phyloP scores from a whole-genome alignment of 1,284 basidiomycete genomes.

The Trichosporon sp. region DNA sequence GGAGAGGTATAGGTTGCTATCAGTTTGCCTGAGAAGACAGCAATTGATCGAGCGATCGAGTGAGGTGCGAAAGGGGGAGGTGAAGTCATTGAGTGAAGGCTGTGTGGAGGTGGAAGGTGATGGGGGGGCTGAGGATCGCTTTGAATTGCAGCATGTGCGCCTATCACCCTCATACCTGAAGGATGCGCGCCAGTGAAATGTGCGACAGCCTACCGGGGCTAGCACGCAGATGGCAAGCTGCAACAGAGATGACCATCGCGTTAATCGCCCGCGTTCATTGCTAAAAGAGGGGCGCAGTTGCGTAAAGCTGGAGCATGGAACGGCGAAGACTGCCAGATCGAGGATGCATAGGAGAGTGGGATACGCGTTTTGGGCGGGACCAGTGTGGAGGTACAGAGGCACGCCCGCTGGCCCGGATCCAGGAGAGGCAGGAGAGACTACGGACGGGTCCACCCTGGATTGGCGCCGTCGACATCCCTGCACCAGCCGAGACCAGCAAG shows the following conservation, averaged over 20 bases:
- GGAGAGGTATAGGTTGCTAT: too few relatives aligned
- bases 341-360: neutral
- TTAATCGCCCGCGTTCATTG: neutral
- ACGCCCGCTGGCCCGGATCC: slow-evolving; percentile 4
- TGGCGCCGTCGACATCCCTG: neutral
- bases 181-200: neutral
- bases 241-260: neutral
- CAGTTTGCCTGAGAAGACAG: neutral
- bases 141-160: neutral
- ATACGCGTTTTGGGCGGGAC: neutral
- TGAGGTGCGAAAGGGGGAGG: neutral
- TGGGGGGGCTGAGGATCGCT: neutral
- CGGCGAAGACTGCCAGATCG: neutral
- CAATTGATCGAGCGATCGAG: slow-evolving; percentile 3
- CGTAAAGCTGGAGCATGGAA: neutral
- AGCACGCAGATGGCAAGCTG: neutral
- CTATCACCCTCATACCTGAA: neutral
- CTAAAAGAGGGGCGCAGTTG: neutral
- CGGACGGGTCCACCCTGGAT: neutral
- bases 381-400: neutral
- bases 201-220: neutral
- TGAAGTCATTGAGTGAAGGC: neutral
- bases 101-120: neutral
- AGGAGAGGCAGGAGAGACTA: neutral
- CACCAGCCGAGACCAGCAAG: slow-evolving; percentile 4